These are phyloP conservation scores for Penicillium sp. DNA, from an alignment of 2,329 filamentous ascomycete species.

Conservation along the genomic window DNA sequence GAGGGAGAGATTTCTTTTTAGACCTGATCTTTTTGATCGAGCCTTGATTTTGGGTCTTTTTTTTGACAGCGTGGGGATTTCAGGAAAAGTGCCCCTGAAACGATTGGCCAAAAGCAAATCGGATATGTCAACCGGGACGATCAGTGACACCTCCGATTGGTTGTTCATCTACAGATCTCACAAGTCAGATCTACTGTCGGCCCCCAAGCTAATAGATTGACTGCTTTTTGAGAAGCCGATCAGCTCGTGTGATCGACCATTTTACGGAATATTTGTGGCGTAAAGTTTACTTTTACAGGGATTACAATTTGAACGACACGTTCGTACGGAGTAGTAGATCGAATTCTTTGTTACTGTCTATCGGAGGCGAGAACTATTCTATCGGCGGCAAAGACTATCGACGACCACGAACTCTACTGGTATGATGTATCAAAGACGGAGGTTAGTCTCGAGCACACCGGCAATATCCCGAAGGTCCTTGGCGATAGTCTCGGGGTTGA, in stretches of 20 bases:
- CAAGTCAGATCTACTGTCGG: neutral
- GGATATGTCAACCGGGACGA: neutral
- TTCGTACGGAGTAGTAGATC: too few species aligned
- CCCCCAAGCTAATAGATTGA: neutral
- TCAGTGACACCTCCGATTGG: neutral
- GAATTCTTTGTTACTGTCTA: too few species aligned
- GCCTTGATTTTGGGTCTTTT: neutral
- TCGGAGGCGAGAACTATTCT: too few species aligned
- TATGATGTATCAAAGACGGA: neutral
- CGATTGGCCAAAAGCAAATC: neutral
- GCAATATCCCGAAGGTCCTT: neutral
- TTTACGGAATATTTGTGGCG: too few species aligned
- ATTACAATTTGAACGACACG: too few species aligned
- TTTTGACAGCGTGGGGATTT: neutral
- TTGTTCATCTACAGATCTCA: neutral
- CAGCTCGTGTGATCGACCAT: too few species aligned
- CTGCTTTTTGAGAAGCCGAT: neutral
- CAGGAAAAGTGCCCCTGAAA: too few species aligned
- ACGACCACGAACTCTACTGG: neutral
- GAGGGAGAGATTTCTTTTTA: conserved; percentile 18
- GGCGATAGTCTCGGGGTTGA: neutral
- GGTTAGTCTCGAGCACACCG: neutral
- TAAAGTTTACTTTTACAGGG: too few species aligned
- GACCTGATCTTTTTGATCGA: neutral
- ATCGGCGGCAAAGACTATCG: too few species aligned